These are phyloP conservation scores for Hymenoscyphus fructigenus DNA, from an alignment of 2,329 filamentous ascomycete species.

Conservation along the genomic window DNA sequence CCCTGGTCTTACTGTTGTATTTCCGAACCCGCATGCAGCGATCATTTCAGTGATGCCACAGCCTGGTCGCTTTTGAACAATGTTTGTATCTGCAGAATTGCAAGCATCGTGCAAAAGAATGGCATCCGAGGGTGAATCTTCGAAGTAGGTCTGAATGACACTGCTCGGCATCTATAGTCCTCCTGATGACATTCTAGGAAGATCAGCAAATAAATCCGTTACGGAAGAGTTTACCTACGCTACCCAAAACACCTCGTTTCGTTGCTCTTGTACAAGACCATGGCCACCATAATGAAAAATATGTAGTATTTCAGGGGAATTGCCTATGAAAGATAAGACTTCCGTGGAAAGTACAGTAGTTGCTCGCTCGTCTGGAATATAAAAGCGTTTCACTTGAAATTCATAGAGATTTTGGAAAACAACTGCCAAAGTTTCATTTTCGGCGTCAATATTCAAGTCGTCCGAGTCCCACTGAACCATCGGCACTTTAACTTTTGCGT, in stretches of 20 bases:
- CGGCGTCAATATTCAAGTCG: background rate
- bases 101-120: slow-evolving; percentile 5
- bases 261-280: background rate
- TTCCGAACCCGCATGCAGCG: slow-evolving; percentile 5
- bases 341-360: background rate
- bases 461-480: slow-evolving; percentile 8
- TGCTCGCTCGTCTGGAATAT: background rate
- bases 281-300: slow-evolving; percentile 10
- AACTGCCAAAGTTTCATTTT: background rate
- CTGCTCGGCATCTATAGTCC: background rate
- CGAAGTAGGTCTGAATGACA: background rate
- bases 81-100: background rate
- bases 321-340: background rate
- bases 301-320: slow-evolving; percentile 9
- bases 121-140: background rate
- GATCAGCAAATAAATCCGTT: too few relatives aligned
- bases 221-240: slow-evolving; percentile 5
- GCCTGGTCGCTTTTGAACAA: background rate
- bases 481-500: slow-evolving; percentile 6
- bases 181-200: too few relatives aligned
- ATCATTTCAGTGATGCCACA: slow-evolving; percentile 8
- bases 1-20: background rate
- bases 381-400: background rate
- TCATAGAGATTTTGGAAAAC: background rate
- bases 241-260: slow-evolving; percentile 6